These are phyloP conservation scores for Beauveria australis DNA, from an alignment of 2,329 filamentous ascomycete species.

Conservation along the genomic window DNA sequence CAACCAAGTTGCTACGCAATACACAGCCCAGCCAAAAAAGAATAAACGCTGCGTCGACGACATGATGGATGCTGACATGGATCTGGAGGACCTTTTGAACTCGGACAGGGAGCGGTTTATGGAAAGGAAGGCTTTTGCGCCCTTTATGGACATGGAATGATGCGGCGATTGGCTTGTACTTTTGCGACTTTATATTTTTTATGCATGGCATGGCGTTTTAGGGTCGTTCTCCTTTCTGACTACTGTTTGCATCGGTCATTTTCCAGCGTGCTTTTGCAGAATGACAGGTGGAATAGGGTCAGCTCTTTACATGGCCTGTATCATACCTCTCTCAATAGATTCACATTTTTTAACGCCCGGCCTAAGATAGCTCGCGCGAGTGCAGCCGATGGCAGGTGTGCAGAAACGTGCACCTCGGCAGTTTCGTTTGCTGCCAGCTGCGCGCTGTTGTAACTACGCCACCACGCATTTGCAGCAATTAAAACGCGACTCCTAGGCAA, in stretches of 20 bases:
- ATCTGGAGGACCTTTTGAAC: not conserved
- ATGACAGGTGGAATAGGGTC: not conserved
- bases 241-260: not conserved
- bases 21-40: not conserved
- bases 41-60: slow-evolving; percentile 17
- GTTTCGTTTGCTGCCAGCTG: slow-evolving; percentile 9
- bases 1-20: not conserved
- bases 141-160: slow-evolving; percentile 21
- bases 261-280: not conserved
- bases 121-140: slow-evolving; percentile 22
- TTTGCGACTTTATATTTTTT: slow-evolving; percentile 10
- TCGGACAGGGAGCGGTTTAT: slow-evolving; percentile 22
- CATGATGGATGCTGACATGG: slow-evolving; percentile 12
- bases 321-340: not conserved
- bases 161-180: slow-evolving; percentile 17
- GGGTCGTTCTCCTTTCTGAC: not conserved
- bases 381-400: not conserved
- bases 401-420: not conserved
- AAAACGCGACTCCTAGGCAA: not conserved
- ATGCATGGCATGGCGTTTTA: not conserved
- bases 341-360: not conserved
- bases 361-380: not conserved
- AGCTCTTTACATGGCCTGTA: not conserved
- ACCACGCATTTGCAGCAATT: not conserved
- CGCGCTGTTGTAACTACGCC: not conserved